A percentile compares a stretch with the other conserved stretches of the same genome.
These are phyloP conservation scores for Noccaea caerulescens DNA, from an alignment of 345 rosid genomes.

Conservation along the genomic window DNA sequence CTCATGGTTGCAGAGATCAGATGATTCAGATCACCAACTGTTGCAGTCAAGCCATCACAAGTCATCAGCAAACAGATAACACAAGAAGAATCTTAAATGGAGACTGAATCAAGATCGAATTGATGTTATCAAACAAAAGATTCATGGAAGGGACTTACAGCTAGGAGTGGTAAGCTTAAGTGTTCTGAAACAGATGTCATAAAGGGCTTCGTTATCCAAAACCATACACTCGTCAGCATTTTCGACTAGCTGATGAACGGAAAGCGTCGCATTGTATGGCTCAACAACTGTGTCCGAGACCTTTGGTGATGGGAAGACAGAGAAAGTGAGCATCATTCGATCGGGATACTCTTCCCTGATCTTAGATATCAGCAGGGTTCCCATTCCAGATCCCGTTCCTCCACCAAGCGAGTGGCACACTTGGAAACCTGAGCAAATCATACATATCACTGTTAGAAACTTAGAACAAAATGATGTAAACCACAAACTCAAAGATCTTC, in stretches of 20 bases:
- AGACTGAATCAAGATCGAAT: background rate
- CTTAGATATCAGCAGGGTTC: slow-evolving; percentile 74
- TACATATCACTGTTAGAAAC: background rate
- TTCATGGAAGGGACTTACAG: slow-evolving; percentile 53
- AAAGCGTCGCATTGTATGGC: slow-evolving; percentile 78
- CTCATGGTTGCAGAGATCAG: slow-evolving; percentile 83
- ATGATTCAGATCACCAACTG: slow-evolving; percentile 82
- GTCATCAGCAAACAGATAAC: slow-evolving; percentile 6
- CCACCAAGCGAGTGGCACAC: slow-evolving; percentile 86
- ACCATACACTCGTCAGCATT: slow-evolving; percentile 92
- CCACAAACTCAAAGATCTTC: background rate
- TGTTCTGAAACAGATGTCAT: slow-evolving; percentile 83
- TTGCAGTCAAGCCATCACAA: slow-evolving; percentile 25
- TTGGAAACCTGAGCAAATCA: slow-evolving; percentile 60
- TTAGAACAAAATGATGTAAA: background rate
- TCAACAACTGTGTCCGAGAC: slow-evolving; percentile 85
- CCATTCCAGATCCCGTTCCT: slow-evolving; percentile 88
- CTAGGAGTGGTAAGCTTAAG: slow-evolving; percentile 86
- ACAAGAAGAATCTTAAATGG: background rate
- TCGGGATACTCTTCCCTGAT: slow-evolving; percentile 80
- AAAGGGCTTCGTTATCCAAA: slow-evolving; percentile 79
- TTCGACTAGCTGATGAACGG: slow-evolving; percentile 82
- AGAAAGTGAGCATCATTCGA: slow-evolving; percentile 87
- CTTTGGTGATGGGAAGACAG: slow-evolving; percentile 86
- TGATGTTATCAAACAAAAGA: background rate